Percentiles rank a stretch among this genome's conserved stretches.
Conservation (phyloP, 176 grass and related monocot genomes). For the Avena atlantica region DNA sequence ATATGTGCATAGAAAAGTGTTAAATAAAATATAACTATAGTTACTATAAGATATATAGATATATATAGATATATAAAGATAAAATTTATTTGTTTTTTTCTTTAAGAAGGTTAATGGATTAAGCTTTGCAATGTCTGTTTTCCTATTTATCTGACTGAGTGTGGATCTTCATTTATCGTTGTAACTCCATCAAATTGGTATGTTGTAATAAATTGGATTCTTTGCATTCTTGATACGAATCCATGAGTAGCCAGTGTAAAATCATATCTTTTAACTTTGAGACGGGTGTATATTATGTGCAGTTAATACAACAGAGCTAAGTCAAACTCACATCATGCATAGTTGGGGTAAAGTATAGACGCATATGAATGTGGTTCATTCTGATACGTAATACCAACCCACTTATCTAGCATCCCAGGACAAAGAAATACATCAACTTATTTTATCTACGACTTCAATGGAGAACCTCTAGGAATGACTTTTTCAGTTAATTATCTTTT, state of each 20-base stretch:
- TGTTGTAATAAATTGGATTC: background rate
- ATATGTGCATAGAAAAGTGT: background rate
- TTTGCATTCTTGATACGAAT: background rate
- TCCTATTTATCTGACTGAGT: background rate
- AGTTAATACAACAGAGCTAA: no score
- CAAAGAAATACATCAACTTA: no score
- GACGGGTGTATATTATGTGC: background rate
- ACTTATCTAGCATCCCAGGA: no score
- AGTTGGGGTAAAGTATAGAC: no score
- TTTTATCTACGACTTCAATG: no score
- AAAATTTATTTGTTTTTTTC: no score
- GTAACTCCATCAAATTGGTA: background rate
- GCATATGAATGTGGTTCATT: no score
- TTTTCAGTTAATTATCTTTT: background rate
- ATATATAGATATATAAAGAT: no score
- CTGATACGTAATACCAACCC: no score
- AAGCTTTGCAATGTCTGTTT: background rate
- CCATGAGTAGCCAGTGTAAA: background rate
- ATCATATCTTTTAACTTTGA: background rate
- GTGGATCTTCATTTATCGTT: background rate
- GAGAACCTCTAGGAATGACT: no score
- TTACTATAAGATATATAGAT: background rate
- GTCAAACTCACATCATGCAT: no score
- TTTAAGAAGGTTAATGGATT: background rate
- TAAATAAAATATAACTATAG: constrained; percentile 12